Conservation (phyloP, 805 yeast species). For the Yarrowia sp. region DNA sequence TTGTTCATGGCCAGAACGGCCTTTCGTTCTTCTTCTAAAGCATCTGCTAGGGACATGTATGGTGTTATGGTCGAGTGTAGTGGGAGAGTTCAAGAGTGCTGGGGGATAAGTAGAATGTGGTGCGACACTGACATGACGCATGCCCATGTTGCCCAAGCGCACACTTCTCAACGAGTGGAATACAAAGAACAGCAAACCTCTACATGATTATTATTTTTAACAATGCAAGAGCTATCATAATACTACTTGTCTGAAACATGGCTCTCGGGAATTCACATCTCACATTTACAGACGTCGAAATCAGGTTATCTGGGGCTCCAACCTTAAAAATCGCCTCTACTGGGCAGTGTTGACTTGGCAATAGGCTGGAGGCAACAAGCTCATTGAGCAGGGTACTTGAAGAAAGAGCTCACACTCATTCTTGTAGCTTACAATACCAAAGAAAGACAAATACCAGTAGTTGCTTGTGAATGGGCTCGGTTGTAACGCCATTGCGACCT, state of each 20-base stretch:
- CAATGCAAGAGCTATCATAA: too few species aligned
- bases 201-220: too few species aligned
- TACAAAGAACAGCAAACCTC: too few species aligned
- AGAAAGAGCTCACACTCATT: too few species aligned
- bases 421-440: too few species aligned
- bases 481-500: too few species aligned
- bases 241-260: too few species aligned
- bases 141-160: neutral
- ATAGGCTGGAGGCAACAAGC: too few species aligned
- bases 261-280: too few species aligned
- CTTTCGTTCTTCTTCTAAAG: slow-evolving; percentile 46
- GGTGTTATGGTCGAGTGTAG: slow-evolving; percentile 5
- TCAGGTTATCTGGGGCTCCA: slow-evolving; percentile 8
- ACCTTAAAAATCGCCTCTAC: neutral
- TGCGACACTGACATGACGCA: slow-evolving; percentile 25
- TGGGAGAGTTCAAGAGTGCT: slow-evolving; percentile 17
- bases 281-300: neutral
- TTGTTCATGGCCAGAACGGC: slow-evolving; percentile 41
- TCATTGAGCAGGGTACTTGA: too few species aligned
- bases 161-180: neutral
- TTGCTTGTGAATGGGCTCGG: too few species aligned
- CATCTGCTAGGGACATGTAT: slow-evolving; percentile 44
- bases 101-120: slow-evolving; percentile 8
- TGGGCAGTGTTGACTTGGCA: slow-evolving; percentile 6
- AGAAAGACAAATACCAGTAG: too few species aligned